phyloP scores from a whole-genome alignment of 257 asterid species.

The Hygrophila difformis region DNA sequence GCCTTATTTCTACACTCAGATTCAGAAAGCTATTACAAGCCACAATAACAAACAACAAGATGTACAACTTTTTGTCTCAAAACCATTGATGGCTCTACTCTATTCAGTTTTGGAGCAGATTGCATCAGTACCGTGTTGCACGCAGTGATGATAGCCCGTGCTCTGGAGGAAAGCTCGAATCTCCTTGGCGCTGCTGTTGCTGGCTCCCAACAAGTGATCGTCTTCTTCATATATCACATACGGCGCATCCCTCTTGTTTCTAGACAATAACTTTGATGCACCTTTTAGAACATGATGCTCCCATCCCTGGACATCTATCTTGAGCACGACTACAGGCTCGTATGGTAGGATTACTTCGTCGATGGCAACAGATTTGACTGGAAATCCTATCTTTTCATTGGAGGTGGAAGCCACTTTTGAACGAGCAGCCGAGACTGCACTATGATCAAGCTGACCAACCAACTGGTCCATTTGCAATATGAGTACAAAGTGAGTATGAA shows the following conservation, averaged over 20 bases:
- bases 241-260: constrained; percentile 84
- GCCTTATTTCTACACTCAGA: no score
- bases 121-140: constrained; percentile 79
- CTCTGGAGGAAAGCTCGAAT: constrained; percentile 59
- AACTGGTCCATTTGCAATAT: constrained; percentile 41
- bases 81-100: neutral
- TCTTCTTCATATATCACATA: constrained; percentile 95
- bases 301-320: constrained; percentile 99
- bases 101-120: constrained; percentile 80
- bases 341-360: constrained; percentile 61
- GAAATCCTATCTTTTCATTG: constrained; percentile 77
- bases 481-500: no score
- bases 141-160: constrained; percentile 71
- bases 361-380: constrained; percentile 69
- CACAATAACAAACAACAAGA: no score
- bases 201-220: constrained; percentile 79
- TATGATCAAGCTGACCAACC: constrained; percentile 94
- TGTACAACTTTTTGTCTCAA: no score
- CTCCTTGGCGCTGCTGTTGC: constrained; percentile 82
- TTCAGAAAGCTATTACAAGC: no score
- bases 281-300: constrained; percentile 95
- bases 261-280: constrained; percentile 66
- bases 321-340: constrained; percentile 61
- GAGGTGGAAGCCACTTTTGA: constrained; percentile 94
- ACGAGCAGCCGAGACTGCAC: constrained; percentile 89